Evolutionary conservation across 345 rosid genomes (phyloP).

Genomic region (Cardamine chenopodiifolia): DNA sequence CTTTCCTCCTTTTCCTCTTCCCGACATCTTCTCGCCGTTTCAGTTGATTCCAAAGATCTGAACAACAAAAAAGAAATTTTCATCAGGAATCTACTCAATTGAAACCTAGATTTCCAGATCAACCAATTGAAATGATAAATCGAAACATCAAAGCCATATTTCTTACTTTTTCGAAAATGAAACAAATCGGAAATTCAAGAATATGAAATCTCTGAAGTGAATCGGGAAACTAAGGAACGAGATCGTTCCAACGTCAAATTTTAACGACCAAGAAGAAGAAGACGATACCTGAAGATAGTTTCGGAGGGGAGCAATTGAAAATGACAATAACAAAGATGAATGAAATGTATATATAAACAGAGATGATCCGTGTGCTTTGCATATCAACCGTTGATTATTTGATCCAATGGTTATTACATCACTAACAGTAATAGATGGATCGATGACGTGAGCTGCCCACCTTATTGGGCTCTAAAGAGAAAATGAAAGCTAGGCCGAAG

Average conservation of each 20-base stretch:
- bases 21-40: slow-evolving; percentile 49
- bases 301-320: not conserved
- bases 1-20: slow-evolving; percentile 70
- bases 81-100: not conserved
- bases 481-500: not conserved
- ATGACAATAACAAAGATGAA: not conserved
- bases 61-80: not conserved
- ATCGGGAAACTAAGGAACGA: not conserved
- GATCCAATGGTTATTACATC: slow-evolving; percentile 10
- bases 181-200: not conserved
- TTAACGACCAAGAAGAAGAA: not conserved
- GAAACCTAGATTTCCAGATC: not conserved
- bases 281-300: not conserved
- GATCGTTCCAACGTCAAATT: not conserved
- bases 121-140: not conserved
- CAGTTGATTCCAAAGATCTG: not conserved
- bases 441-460: slow-evolving; percentile 31
- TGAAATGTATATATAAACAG: not conserved
- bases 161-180: not conserved
- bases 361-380: slow-evolving; percentile 15
- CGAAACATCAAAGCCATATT: not conserved
- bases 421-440: not conserved
- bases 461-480: not conserved
- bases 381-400: not conserved
- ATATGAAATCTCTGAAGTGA: not conserved